Conservation (phyloP, 2,329 filamentous ascomycete species). For the Fusarium anguioides region DNA sequence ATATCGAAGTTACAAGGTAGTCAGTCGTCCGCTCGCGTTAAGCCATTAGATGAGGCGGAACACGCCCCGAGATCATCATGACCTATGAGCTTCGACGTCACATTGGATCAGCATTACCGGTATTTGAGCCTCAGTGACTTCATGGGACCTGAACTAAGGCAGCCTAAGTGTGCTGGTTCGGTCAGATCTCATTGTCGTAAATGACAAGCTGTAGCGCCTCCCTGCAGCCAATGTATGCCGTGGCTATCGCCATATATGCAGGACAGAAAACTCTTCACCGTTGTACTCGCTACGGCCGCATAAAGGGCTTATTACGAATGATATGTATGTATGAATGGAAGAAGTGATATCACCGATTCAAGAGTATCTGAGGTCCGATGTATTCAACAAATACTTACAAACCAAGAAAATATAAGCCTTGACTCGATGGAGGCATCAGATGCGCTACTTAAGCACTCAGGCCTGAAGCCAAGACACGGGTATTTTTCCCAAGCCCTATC, state of each 20-base stretch:
- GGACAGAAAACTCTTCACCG: background rate
- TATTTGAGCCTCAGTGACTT: constrained; percentile 3
- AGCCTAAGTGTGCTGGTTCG: background rate
- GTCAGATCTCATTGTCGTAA: constrained; percentile 21
- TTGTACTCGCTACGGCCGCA: background rate
- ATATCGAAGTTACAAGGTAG: background rate
- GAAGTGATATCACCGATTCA: background rate
- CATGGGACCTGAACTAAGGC: constrained; percentile 4
- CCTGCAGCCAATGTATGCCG: constrained; percentile 5
- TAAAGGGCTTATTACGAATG: background rate
- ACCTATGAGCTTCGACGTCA: background rate
- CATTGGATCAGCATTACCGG: constrained; percentile 2
- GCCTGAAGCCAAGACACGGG: background rate
- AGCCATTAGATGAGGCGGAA: background rate
- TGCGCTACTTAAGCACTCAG: background rate
- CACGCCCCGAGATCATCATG: background rate
- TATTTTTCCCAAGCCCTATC: background rate
- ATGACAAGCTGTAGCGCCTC: constrained; percentile 9
- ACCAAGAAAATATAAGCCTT: background rate
- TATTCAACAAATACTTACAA: background rate
- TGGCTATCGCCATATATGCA: constrained; percentile 2
- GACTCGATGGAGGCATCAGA: background rate
- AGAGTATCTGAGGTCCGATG: background rate
- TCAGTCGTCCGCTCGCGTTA: background rate
- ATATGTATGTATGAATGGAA: background rate